Percentiles rank a stretch among this genome's conserved stretches.
Conservation (phyloP, 2,329 filamentous ascomycete species). For the Dryadomyces quercus-mongolicae region DNA sequence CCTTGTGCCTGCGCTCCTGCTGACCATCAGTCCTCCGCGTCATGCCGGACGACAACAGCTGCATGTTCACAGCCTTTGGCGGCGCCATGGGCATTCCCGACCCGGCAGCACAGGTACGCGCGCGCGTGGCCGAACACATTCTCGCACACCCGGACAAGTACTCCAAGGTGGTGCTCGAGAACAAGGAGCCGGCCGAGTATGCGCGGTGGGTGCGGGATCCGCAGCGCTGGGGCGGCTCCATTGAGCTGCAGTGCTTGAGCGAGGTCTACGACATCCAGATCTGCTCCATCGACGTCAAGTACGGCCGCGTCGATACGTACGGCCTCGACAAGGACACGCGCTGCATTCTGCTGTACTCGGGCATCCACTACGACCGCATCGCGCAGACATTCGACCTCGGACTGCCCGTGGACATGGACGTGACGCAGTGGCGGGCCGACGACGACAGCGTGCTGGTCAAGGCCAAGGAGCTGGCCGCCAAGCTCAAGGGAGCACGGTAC, state of each 20-base stretch:
- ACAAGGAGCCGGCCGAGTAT: constrained; percentile 57
- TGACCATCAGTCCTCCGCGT: constrained; percentile 57
- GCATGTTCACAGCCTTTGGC: constrained; percentile 82
- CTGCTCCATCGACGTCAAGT: constrained; percentile 66
- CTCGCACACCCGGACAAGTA: constrained; percentile 61
- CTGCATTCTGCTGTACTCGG: constrained; percentile 78
- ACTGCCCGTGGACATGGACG: constrained; percentile 61
- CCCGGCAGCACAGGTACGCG: constrained; percentile 48
- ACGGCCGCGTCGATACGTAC: constrained; percentile 51
- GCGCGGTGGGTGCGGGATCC: constrained; percentile 69
- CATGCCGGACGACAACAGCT: constrained; percentile 95
- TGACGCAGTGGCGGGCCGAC: constrained; percentile 40
- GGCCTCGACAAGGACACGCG: constrained; percentile 60
- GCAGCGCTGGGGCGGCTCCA: constrained; percentile 82
- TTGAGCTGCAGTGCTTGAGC: constrained; percentile 77
- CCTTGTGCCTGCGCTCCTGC: neutral
- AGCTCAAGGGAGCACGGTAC: constrained; percentile 62
- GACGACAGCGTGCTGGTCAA: constrained; percentile 59
- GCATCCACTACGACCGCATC: constrained; percentile 88
- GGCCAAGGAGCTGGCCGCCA: constrained; percentile 50
- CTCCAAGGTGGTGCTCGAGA: constrained; percentile 62
- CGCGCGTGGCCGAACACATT: constrained; percentile 68
- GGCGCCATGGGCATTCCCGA: constrained; percentile 55
- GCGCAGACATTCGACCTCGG: constrained; percentile 53
- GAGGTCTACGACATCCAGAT: constrained; percentile 80